A percentile compares a stretch with the other conserved stretches of the same genome.
phyloP scores from a whole-genome alignment of 352 stramenopile species.

The Phytophthora brassicae region DNA sequence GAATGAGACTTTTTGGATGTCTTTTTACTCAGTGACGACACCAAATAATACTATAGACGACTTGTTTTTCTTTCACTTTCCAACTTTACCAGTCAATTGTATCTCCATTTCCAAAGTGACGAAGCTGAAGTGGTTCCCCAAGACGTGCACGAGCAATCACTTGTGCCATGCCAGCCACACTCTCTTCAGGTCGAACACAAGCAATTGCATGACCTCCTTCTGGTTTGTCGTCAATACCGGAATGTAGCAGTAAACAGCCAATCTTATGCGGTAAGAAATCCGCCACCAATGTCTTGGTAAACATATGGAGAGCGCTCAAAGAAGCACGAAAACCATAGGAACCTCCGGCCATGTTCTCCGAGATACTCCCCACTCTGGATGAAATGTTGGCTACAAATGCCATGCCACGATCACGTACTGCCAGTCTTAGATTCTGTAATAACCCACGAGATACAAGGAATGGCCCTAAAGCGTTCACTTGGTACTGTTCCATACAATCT shows the following conservation, averaged over 20 bases:
- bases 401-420: constrained; percentile 38
- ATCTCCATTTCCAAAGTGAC: constrained; percentile 54
- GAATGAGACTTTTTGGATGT: too few species aligned
- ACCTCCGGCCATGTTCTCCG: constrained; percentile 42
- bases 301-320: constrained; percentile 80
- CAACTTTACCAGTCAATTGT: constrained; percentile 51
- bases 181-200: constrained; percentile 47
- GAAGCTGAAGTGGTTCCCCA: constrained; percentile 58
- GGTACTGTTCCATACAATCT: constrained; percentile 52
- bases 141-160: constrained; percentile 50
- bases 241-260: constrained; percentile 56
- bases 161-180: constrained; percentile 50
- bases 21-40: too few species aligned
- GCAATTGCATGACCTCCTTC: constrained; percentile 41
- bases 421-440: constrained; percentile 47
- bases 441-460: constrained; percentile 64
- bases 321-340: constrained; percentile 79
- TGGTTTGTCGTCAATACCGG: constrained; percentile 57
- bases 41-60: constrained; percentile 44
- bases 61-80: constrained; percentile 18
- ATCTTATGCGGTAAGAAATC: constrained; percentile 63
- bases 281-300: constrained; percentile 54
- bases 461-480: constrained; percentile 70
- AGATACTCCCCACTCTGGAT: constrained; percentile 57
- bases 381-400: constrained; percentile 59